Conservation (phyloP, 306 rosid genomes). For the Lathyrus oleraceus region DNA sequence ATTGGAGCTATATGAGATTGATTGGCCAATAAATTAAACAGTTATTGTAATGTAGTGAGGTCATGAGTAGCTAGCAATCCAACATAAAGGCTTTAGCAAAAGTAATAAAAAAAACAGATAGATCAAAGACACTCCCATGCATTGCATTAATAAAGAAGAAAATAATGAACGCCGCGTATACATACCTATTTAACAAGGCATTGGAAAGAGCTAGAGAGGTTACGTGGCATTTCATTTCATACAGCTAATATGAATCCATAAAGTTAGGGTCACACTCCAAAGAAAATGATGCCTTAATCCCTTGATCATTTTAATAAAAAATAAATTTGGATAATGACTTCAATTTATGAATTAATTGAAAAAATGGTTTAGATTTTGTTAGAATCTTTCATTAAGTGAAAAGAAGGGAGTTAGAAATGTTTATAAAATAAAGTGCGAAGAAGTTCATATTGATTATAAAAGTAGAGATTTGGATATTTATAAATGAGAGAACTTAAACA, state of each 20-base stretch:
- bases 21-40: neutral
- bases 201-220: neutral
- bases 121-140: constrained; percentile 23
- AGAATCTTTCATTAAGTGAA: neutral
- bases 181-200: constrained; percentile 19
- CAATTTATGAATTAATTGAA: neutral
- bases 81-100: neutral
- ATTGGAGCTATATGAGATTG: neutral
- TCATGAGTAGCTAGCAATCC: neutral
- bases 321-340: neutral
- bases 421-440: no score
- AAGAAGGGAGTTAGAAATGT: no score
- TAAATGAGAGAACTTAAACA: no score
- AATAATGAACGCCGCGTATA: constrained; percentile 41
- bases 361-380: neutral
- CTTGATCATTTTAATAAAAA: neutral
- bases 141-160: constrained; percentile 28
- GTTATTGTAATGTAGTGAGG: neutral
- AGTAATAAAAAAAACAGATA: neutral
- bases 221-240: constrained; percentile 56
- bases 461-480: no score
- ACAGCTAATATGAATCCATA: constrained; percentile 65
- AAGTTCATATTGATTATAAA: no score
- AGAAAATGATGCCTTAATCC: constrained; percentile 49
- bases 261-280: constrained; percentile 48